phyloP scores from a whole-genome alignment of 228 moss, liverwort and hornwort genomes.

The Sphagnum fallax region DNA sequence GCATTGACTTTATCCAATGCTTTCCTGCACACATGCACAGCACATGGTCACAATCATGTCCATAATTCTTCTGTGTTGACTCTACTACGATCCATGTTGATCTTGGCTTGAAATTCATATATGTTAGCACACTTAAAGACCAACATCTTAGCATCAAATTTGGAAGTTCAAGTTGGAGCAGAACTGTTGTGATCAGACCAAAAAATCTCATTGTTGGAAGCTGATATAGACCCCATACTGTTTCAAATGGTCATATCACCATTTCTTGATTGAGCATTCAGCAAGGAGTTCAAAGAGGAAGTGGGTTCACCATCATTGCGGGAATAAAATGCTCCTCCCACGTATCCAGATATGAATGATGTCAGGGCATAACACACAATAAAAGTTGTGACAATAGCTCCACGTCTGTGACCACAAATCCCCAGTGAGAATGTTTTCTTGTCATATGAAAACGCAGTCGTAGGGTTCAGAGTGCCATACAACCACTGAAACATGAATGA shows the following conservation, averaged over 20 bases:
- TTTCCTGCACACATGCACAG: slow-evolving; percentile 53
- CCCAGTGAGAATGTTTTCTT: not conserved
- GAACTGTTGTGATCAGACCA: too few species aligned
- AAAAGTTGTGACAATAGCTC: slow-evolving; percentile 93
- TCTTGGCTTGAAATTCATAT: not conserved
- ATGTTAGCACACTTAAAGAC: not conserved
- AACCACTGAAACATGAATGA: not conserved
- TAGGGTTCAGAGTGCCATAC: not conserved
- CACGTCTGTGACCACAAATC: slow-evolving; percentile 45
- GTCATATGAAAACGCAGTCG: not conserved
- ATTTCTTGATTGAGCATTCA: too few species aligned
- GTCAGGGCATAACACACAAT: slow-evolving; percentile 95
- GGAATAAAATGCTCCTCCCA: slow-evolving; percentile 95
- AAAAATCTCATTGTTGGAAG: too few species aligned
- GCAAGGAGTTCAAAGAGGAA: not conserved
- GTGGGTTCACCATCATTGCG: slow-evolving; percentile 63
- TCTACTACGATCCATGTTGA: not conserved
- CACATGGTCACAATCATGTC: too few species aligned
- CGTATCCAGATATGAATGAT: slow-evolving; percentile 93
- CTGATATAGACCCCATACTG: too few species aligned
- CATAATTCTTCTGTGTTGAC: not conserved
- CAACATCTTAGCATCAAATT: too few species aligned
- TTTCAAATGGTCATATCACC: too few species aligned
- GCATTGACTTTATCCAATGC: slow-evolving; percentile 98
- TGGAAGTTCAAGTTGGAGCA: too few species aligned